These are phyloP conservation scores for Alternaria angustiovoidea DNA, from an alignment of 2,329 filamentous ascomycete genomes.

Conservation along the genomic window DNA sequence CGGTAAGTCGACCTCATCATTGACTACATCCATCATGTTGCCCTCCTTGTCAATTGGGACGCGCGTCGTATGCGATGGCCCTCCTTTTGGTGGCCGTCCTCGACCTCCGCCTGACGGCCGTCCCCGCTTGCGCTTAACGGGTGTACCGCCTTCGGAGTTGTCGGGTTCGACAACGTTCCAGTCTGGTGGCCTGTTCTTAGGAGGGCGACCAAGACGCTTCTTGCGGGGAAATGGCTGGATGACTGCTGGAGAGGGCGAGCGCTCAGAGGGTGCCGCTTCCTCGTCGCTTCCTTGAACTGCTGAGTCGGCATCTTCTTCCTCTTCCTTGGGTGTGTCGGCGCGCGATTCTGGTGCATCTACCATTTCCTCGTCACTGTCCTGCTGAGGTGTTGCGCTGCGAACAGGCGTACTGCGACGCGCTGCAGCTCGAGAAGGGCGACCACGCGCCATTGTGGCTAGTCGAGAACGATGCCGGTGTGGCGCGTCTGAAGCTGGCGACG, in stretches of 20 bases:
- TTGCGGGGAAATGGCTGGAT: constrained; percentile 72
- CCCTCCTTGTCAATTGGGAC: constrained; percentile 94
- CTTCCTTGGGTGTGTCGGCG: constrained; percentile 54
- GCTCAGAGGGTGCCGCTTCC: constrained; percentile 57
- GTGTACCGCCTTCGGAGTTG: constrained; percentile 59
- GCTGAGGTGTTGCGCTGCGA: constrained; percentile 47
- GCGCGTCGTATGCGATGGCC: constrained; percentile 77
- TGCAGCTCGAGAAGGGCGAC: constrained; percentile 49
- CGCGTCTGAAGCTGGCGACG: background rate
- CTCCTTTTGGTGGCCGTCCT: constrained; percentile 74
- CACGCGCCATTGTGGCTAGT: constrained; percentile 44
- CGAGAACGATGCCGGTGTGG: background rate
- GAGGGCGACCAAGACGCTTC: constrained; percentile 80
- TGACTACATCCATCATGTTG: constrained; percentile 85
- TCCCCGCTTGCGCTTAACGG: constrained; percentile 59
- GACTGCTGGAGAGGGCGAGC: constrained; percentile 54
- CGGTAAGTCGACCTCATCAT: constrained; percentile 90
- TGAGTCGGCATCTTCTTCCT: constrained; percentile 59
- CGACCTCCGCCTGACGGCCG: constrained; percentile 66
- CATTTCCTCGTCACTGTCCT: constrained; percentile 49
- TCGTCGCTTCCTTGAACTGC: constrained; percentile 54
- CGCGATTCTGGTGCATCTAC: constrained; percentile 44
- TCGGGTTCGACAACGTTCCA: constrained; percentile 67
- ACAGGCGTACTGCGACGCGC: constrained; percentile 50
- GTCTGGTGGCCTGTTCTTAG: constrained; percentile 83